These are phyloP conservation scores for Ophiocytium majus DNA, from an alignment of 352 stramenopile genomes.

Conservation along the genomic window DNA sequence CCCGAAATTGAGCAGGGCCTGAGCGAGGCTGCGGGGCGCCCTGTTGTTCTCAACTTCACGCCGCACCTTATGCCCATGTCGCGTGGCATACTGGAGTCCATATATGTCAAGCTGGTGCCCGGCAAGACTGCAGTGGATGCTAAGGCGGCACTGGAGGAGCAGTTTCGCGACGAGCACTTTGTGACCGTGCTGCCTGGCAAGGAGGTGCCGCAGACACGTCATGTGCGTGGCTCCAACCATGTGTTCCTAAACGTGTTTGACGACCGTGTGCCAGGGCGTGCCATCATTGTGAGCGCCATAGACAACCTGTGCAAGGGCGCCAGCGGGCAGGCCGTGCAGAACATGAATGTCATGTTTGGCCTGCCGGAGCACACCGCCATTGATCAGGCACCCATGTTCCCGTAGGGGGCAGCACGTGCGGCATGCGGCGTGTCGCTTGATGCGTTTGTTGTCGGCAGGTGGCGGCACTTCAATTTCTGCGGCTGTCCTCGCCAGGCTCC, in stretches of 20 bases:
- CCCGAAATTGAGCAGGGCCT: conserved; percentile 62
- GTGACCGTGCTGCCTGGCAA: conserved; percentile 81
- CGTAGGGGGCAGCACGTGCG: conserved; percentile 25
- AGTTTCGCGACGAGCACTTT: conserved; percentile 75
- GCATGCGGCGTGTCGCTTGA: no score
- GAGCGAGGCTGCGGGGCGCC: conserved; percentile 38
- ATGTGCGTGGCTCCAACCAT: conserved; percentile 59
- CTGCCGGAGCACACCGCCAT: conserved; percentile 69
- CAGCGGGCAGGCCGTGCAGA: conserved; percentile 84
- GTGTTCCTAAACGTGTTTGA: conserved; percentile 71
- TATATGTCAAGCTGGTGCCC: conserved; percentile 58
- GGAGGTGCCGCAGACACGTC: conserved; percentile 61
- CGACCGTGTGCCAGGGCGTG: conserved; percentile 73
- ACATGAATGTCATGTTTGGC: conserved; percentile 87
- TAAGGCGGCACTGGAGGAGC: conserved; percentile 70
- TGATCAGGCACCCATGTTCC: conserved; percentile 58
- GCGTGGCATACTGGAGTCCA: conserved; percentile 79
- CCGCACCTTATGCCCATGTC: conserved; percentile 86
- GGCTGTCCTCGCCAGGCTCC: no score
- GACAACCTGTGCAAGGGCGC: conserved; percentile 90
- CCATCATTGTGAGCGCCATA: conserved; percentile 80
- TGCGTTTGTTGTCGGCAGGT: no score
- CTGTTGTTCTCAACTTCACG: conserved; percentile 78
- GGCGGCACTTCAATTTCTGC: no score
- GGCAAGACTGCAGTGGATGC: conserved; percentile 68